Conservation (phyloP, 2,329 filamentous ascomycete species). For the Helminthosporium solani region DNA sequence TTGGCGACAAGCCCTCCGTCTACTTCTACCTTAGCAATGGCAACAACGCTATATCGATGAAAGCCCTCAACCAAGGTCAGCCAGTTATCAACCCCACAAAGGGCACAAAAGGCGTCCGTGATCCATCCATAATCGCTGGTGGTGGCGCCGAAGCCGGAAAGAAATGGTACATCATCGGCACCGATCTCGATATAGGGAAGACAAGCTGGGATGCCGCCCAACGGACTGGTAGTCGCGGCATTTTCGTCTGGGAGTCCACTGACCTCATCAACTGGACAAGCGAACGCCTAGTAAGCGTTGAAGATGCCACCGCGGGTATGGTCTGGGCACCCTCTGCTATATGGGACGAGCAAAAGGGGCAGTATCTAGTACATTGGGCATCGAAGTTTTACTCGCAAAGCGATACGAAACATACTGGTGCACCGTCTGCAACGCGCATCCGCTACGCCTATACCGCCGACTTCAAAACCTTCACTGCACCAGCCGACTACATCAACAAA, state of each 20-base stretch:
- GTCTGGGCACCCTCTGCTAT: conserved; percentile 60
- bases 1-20: conserved; percentile 55
- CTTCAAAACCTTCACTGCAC: conserved; percentile 55
- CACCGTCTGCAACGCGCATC: conserved; percentile 46
- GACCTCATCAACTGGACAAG: conserved; percentile 53
- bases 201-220: conserved; percentile 57
- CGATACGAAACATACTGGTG: conserved; percentile 53
- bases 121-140: conserved; percentile 53
- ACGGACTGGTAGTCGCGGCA: conserved; percentile 53
- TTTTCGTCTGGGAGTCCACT: conserved; percentile 58
- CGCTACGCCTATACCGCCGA: conserved; percentile 58
- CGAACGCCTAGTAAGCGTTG: conserved; percentile 53
- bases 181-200: conserved; percentile 55
- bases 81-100: conserved; percentile 53
- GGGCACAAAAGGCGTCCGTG: conserved; percentile 56
- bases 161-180: conserved; percentile 60
- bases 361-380: conserved; percentile 54
- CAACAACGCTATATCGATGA: conserved; percentile 53
- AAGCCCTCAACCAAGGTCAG: conserved; percentile 51
- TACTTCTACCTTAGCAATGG: conserved; percentile 58
- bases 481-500: conserved; percentile 54
- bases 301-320: conserved; percentile 58
- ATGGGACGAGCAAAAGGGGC: conserved; percentile 50
- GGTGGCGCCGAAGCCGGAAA: conserved; percentile 49
- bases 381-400: conserved; percentile 49